Evolutionary conservation across 2,329 filamentous ascomycete genomes (phyloP).

Genomic region (Neofusicoccum kwambonambiense): DNA sequence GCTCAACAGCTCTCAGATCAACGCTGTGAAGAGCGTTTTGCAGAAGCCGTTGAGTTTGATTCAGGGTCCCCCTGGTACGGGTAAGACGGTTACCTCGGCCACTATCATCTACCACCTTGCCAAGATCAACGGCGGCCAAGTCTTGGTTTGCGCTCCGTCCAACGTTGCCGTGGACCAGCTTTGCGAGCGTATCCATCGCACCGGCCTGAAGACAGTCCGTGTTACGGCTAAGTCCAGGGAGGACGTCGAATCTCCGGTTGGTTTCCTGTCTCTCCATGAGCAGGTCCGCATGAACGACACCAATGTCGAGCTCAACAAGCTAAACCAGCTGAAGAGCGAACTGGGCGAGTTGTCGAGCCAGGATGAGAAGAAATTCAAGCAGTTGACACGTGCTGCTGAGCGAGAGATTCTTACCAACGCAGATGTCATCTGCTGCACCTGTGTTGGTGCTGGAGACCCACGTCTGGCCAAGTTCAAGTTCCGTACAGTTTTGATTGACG

Average conservation of each 20-base stretch:
- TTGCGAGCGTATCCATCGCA: conserved; percentile 93
- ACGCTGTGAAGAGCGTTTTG: conserved; percentile 91
- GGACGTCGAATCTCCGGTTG: conserved; percentile 97
- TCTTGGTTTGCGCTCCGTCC: conserved; percentile 93
- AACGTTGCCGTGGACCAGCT: conserved; percentile 98
- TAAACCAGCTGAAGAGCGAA: conserved; percentile 89
- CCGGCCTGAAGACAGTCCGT: conserved; percentile 92
- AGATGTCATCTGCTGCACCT: conserved; percentile 98
- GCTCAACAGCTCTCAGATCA: conserved; percentile 92
- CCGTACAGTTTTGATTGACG: conserved; percentile 94
- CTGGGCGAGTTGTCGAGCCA: conserved; percentile 88
- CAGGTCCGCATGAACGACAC: conserved; percentile 97
- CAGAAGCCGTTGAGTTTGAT: conserved; percentile 94
- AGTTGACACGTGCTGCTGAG: conserved; percentile 88
- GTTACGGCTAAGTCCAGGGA: conserved; percentile 98
- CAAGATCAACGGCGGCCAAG: conserved; percentile 91
- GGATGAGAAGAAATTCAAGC: conserved; percentile 98
- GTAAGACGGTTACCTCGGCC: conserved; percentile 97
- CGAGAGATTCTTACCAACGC: conserved; percentile 93
- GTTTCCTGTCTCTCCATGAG: conserved; percentile 91
- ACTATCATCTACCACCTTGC: conserved; percentile 98
- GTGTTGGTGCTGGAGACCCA: conserved; percentile 93
- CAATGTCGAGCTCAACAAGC: conserved; percentile 88
- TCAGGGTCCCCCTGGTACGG: conserved; percentile 93
- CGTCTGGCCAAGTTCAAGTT: conserved; percentile 97